Percentiles rank a stretch among this genome's conserved stretches.
Evolutionary conservation across 495 filamentous ascomycete genomes (phyloP).

Genomic region (Podospora conica): DNA sequence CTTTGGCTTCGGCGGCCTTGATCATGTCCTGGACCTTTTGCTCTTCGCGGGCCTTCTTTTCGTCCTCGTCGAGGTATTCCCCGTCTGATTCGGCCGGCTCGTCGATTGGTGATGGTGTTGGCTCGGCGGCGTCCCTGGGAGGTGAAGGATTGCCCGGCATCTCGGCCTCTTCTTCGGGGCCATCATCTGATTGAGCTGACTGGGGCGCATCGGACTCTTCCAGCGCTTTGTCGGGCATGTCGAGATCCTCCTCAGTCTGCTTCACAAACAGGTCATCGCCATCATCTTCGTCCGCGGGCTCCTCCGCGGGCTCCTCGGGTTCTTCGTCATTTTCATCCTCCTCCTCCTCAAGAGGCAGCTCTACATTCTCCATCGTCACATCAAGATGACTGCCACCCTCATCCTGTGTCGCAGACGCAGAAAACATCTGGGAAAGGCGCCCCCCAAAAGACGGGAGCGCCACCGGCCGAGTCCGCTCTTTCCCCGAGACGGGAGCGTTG

Average conservation of each 20-base stretch:
- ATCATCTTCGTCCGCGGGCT: conserved; percentile 19
- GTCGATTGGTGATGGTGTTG: not conserved
- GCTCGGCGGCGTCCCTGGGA: not conserved
- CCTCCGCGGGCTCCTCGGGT: not conserved
- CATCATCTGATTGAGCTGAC: not conserved
- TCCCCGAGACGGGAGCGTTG: not conserved
- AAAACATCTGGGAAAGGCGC: conserved; percentile 62
- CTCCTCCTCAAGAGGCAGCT: conserved; percentile 20
- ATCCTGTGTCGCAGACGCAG: conserved; percentile 54
- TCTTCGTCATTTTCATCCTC: conserved; percentile 21
- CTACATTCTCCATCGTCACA: conserved; percentile 27
- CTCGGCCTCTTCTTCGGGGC: not conserved
- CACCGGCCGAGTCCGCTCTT: conserved; percentile 3
- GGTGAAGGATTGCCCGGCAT: too few relatives aligned
- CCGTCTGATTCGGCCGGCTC: conserved; percentile 20
- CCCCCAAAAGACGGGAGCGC: conserved; percentile 52
- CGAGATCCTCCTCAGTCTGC: conserved; percentile 1
- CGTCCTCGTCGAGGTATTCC: conserved; percentile 37
- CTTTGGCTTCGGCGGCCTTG: conserved; percentile 42
- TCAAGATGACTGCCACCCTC: conserved; percentile 20
- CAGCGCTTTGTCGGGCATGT: conserved; percentile 1
- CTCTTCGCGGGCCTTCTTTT: conserved; percentile 55
- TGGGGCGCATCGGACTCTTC: not conserved
- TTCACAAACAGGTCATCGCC: conserved; percentile 22
- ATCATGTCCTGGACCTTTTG: conserved; percentile 55